These are phyloP conservation scores for Ilyonectria mors-panacis DNA, from an alignment of 2,329 filamentous ascomycete genomes.

Conservation along the genomic window DNA sequence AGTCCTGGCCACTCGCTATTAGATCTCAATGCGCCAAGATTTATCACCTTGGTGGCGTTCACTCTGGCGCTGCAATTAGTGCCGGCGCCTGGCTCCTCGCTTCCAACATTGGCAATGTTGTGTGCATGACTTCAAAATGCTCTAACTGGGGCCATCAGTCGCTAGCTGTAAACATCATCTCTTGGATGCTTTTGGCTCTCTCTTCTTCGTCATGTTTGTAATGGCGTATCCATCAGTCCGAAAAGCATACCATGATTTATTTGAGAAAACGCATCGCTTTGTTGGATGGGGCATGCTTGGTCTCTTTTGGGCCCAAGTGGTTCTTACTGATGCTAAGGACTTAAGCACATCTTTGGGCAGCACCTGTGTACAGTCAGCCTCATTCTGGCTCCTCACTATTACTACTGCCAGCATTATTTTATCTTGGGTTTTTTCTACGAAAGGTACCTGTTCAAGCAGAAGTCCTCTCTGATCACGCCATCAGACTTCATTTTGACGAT, in stretches of 20 bases:
- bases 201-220: conserved; percentile 72
- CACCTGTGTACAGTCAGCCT: conserved; percentile 57
- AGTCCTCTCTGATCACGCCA: conserved; percentile 79
- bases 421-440: conserved; percentile 80
- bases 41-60: no score
- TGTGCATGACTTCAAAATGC: conserved; percentile 34
- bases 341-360: conserved; percentile 52
- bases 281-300: conserved; percentile 68
- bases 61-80: no score
- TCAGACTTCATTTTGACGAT: conserved; percentile 79
- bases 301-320: conserved; percentile 75
- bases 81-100: conserved; percentile 65
- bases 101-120: conserved; percentile 48
- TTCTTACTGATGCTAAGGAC: conserved; percentile 65
- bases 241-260: conserved; percentile 70
- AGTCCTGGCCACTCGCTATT: no score
- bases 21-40: no score
- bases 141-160: conserved; percentile 50
- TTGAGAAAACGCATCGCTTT: no score
- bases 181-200: conserved; percentile 68
- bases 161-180: conserved; percentile 61
- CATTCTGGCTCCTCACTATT: conserved; percentile 43
- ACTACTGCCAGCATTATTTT: conserved; percentile 77
- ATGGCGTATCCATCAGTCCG: conserved; percentile 77
- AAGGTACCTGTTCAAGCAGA: conserved; percentile 76